Evolutionary conservation across 495 filamentous ascomycete species (phyloP).

Genomic region (Glarea lozoyensis): DNA sequence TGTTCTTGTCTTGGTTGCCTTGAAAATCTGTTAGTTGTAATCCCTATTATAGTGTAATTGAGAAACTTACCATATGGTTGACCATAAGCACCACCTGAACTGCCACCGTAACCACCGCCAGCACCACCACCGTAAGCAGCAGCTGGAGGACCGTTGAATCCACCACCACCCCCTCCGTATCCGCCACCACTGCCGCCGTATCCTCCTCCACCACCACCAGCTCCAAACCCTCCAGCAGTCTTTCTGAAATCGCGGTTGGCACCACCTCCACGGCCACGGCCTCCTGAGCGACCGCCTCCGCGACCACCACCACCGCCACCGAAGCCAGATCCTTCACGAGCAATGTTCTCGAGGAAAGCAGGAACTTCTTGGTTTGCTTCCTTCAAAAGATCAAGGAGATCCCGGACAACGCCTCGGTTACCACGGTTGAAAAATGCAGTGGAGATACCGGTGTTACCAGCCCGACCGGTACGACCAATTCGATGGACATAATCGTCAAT

Average conservation of each 20-base stretch:
- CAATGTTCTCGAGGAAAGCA: conserved; percentile 87
- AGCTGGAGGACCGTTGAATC: conserved; percentile 37
- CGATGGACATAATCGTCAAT: conserved; percentile 99
- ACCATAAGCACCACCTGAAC: conserved; percentile 26
- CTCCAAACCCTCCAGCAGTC: conserved; percentile 51
- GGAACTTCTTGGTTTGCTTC: conserved; percentile 97
- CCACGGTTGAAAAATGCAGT: conserved; percentile 99
- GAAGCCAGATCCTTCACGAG: conserved; percentile 79
- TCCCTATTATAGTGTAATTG: too few relatives aligned
- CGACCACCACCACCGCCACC: conserved; percentile 65
- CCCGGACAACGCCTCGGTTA: conserved; percentile 93
- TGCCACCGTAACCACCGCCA: conserved; percentile 20
- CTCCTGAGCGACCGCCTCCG: conserved; percentile 59
- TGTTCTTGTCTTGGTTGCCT: conserved; percentile 36
- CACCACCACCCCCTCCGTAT: conserved; percentile 31
- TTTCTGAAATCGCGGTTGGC: conserved; percentile 90
- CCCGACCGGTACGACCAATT: conserved; percentile 99
- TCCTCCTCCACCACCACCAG: conserved; percentile 34
- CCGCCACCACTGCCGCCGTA: conserved; percentile 41
- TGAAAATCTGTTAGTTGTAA: too few relatives aligned
- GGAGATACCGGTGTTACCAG: conserved; percentile 95
- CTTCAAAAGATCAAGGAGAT: conserved; percentile 91
- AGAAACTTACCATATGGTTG: conserved; percentile 23
- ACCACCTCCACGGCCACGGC: conserved; percentile 51
- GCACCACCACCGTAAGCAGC: conserved; percentile 20